Conservation (phyloP, 139 green algal species). For the Bryopsis sp. region DNA sequence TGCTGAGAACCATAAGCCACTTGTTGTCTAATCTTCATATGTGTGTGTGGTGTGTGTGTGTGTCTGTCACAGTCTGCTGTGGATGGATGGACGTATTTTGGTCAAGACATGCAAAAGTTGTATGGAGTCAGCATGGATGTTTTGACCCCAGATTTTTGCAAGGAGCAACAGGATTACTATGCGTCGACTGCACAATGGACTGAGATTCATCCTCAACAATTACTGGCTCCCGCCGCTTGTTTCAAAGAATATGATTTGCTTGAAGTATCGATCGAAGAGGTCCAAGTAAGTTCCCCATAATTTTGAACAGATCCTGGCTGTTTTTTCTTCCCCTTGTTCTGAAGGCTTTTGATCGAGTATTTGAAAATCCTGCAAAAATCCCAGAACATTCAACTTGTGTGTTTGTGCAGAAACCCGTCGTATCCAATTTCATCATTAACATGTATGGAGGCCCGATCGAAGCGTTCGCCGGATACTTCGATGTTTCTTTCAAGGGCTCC, state of each 20-base stretch:
- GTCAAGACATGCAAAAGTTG: conserved; percentile 65
- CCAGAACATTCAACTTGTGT: too few species aligned
- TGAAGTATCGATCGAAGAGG: conserved; percentile 66
- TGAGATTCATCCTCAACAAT: conserved; percentile 69
- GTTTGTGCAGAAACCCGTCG: too few species aligned
- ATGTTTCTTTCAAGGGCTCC: conserved; percentile 66
- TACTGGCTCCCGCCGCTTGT: conserved; percentile 53
- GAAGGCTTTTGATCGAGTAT: too few species aligned
- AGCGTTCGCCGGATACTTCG: conserved; percentile 82
- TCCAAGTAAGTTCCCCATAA: conserved; percentile 61
- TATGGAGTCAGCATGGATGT: conserved; percentile 70
- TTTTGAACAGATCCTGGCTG: too few species aligned
- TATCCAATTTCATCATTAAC: too few species aligned
- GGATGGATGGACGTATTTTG: conserved; percentile 75
- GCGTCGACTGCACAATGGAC: conserved; percentile 67
- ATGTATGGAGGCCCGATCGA: conserved; percentile 60
- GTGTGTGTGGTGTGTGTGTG: too few species aligned
- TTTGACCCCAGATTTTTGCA: conserved; percentile 42
- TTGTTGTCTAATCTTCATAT: too few species aligned
- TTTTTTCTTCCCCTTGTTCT: too few species aligned
- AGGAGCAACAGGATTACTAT: conserved; percentile 82
- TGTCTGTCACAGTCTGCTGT: conserved; percentile 65
- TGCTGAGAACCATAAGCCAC: too few species aligned
- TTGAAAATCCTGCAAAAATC: too few species aligned
- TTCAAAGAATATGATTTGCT: conserved; percentile 83